Evolutionary conservation across 192 early-diverging fungal genomes (phyloP).

Genomic region (Thamnidium elegans): DNA sequence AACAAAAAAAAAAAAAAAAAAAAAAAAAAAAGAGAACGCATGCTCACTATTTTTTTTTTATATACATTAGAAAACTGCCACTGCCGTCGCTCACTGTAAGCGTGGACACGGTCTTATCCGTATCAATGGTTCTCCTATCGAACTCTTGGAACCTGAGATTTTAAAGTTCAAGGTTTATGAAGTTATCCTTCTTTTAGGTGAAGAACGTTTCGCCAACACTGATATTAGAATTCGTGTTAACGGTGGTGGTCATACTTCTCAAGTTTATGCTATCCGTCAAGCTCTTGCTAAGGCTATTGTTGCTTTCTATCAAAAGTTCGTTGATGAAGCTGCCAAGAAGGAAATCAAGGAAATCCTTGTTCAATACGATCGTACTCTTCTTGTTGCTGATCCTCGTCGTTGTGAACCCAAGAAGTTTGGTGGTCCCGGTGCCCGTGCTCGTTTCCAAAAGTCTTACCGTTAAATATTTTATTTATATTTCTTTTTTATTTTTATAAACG

Average conservation of each 20-base stretch:
- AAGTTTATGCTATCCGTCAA: constrained; percentile 98
- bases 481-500: neutral
- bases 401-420: constrained; percentile 99
- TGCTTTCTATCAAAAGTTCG: constrained; percentile 99
- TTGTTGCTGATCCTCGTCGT: constrained; percentile 98
- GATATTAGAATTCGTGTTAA: constrained; percentile 97
- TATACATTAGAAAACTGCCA: constrained; percentile 86
- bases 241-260: constrained; percentile 95
- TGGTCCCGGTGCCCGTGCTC: constrained; percentile 97
- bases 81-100: constrained; percentile 99
- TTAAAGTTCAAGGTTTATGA: constrained; percentile 98
- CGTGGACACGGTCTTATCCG: constrained; percentile 95
- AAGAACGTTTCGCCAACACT: constrained; percentile 93
- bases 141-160: constrained; percentile 96
- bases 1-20: neutral
- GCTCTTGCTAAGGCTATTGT: constrained; percentile 99
- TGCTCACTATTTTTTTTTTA: neutral
- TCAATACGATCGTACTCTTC: constrained; percentile 93
- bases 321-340: constrained; percentile 99
- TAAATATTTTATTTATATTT: constrained; percentile 43
- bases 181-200: constrained; percentile 92
- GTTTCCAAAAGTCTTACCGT: constrained; percentile 91
- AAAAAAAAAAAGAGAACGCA: neutral
- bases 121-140: constrained; percentile 95
- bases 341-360: constrained; percentile 94